A percentile compares a stretch with the other conserved stretches of the same genome.
Conservation (phyloP, 2,329 filamentous ascomycete genomes). For the Pyricularia sp. region DNA sequence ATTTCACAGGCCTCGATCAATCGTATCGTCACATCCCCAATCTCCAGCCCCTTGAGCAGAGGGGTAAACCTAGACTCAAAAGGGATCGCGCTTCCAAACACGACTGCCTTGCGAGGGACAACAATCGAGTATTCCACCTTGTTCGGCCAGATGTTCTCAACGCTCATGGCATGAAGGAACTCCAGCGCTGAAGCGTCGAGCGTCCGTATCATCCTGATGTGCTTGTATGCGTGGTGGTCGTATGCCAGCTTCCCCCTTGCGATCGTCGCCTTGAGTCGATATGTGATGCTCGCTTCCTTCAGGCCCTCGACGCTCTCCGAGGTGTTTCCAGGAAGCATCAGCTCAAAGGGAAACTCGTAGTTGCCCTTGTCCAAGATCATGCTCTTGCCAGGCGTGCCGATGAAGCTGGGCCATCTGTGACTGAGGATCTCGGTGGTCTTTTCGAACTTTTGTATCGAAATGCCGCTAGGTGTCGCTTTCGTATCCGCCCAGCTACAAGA, state of each 20-base stretch:
- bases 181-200: slow-evolving; percentile 68
- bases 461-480: slow-evolving; percentile 44
- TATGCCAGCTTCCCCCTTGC: slow-evolving; percentile 81
- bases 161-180: slow-evolving; percentile 80
- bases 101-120: slow-evolving; percentile 86
- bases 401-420: slow-evolving; percentile 61
- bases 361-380: slow-evolving; percentile 60
- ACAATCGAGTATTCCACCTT: slow-evolving; percentile 95
- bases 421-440: slow-evolving; percentile 52
- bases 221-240: slow-evolving; percentile 73
- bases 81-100: slow-evolving; percentile 80
- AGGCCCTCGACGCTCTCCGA: slow-evolving; percentile 90
- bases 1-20: slow-evolving; percentile 73
- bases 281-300: slow-evolving; percentile 76
- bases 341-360: slow-evolving; percentile 76
- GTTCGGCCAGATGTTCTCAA: slow-evolving; percentile 96
- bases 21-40: slow-evolving; percentile 74
- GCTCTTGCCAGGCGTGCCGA: slow-evolving; percentile 45
- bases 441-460: slow-evolving; percentile 50
- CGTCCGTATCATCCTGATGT: slow-evolving; percentile 68
- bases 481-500: slow-evolving; percentile 41
- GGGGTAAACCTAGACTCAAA: slow-evolving; percentile 84
- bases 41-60: slow-evolving; percentile 75
- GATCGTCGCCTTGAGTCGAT: slow-evolving; percentile 84
- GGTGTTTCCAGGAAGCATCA: slow-evolving; percentile 59